Conservation (phyloP, 495 filamentous ascomycete genomes). For the Platismatia glauca region DNA sequence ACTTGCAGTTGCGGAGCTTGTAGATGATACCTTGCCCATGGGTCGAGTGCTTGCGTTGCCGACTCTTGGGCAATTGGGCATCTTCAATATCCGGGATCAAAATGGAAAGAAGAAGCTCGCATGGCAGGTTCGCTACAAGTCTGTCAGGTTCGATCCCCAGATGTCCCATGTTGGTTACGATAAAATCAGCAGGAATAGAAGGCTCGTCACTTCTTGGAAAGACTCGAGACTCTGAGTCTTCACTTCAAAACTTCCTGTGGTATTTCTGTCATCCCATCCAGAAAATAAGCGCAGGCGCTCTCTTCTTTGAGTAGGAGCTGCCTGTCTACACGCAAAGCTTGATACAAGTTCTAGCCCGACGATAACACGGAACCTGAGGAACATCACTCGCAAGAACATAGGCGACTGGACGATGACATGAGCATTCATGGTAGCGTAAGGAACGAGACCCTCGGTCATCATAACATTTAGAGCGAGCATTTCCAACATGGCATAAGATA, state of each 20-base stretch:
- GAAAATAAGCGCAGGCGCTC: no score
- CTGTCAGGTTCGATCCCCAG: neutral
- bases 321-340: no score
- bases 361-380: no score
- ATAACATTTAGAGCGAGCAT: no score
- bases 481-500: no score
- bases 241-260: neutral
- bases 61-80: constrained; percentile 30
- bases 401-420: no score
- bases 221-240: neutral
- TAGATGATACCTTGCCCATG: neutral
- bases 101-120: neutral
- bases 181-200: neutral
- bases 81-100: neutral
- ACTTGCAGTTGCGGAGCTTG: constrained; percentile 37
- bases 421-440: no score
- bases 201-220: neutral
- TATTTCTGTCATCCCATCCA: neutral
- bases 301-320: no score
- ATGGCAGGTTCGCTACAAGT: constrained; percentile 13
- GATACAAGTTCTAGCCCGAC: no score
- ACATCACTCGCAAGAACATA: no score
- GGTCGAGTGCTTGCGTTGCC: constrained; percentile 41
- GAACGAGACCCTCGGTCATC: no score
- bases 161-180: neutral